Conservation (phyloP, 495 filamentous ascomycete species). For the Annulohypoxylon maeteangense region DNA sequence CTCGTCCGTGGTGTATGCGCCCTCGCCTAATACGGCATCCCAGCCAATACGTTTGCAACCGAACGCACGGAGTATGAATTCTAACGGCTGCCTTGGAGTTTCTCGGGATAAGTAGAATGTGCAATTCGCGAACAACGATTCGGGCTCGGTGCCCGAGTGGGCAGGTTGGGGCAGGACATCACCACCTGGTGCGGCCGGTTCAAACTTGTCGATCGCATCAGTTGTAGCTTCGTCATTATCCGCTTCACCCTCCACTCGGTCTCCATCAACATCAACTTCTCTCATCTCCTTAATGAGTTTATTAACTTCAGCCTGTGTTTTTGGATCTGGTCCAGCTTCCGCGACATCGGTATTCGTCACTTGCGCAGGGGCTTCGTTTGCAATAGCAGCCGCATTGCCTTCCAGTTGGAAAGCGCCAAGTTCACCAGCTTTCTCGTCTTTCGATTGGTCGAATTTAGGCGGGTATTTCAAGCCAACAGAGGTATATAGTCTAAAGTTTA, state of each 20-base stretch:
- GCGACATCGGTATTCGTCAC: slow-evolving; percentile 63
- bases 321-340: slow-evolving; percentile 57
- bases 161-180: slow-evolving; percentile 88
- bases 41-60: slow-evolving; percentile 97
- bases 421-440: slow-evolving; percentile 89
- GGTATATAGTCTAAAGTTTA: slow-evolving; percentile 94
- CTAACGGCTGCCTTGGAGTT: slow-evolving; percentile 87
- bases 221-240: slow-evolving; percentile 62
- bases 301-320: slow-evolving; percentile 65
- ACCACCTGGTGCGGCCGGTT: slow-evolving; percentile 78
- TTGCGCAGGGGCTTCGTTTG: slow-evolving; percentile 58
- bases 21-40: slow-evolving; percentile 88
- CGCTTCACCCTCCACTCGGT: slow-evolving; percentile 59
- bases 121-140: slow-evolving; percentile 82
- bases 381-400: slow-evolving; percentile 65
- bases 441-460: slow-evolving; percentile 87
- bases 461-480: slow-evolving; percentile 91
- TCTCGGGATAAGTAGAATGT: slow-evolving; percentile 95
- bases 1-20: slow-evolving; percentile 90
- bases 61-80: slow-evolving; percentile 93
- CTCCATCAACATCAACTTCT: slow-evolving; percentile 54
- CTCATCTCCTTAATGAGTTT: slow-evolving; percentile 64
- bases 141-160: slow-evolving; percentile 64
- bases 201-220: slow-evolving; percentile 88
- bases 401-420: slow-evolving; percentile 91